These are phyloP conservation scores for Daldinia decipiens DNA, from an alignment of 495 filamentous ascomycete genomes.

Conservation along the genomic window DNA sequence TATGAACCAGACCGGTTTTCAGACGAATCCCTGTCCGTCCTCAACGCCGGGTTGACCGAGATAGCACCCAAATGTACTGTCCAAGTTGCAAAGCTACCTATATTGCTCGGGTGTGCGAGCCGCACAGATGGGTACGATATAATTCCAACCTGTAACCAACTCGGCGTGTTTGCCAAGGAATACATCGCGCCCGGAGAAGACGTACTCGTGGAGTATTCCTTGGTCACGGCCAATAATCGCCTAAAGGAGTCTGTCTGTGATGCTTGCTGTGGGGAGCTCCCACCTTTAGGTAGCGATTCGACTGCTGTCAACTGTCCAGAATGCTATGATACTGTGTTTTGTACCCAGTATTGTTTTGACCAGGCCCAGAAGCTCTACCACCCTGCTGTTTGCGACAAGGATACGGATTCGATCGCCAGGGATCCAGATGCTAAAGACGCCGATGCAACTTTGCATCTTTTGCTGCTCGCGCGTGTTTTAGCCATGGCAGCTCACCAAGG, in stretches of 20 bases:
- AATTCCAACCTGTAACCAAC: conserved; percentile 72
- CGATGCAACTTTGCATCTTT: conserved; percentile 79
- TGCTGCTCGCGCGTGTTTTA: conserved; percentile 80
- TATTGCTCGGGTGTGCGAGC: conserved; percentile 63
- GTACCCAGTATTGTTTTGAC: conserved; percentile 75
- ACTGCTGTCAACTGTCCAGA: conserved; percentile 71
- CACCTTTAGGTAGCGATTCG: conserved; percentile 60
- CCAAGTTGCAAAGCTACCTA: conserved; percentile 74
- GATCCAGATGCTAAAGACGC: conserved; percentile 77
- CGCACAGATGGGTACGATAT: conserved; percentile 56
- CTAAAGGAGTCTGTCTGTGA: conserved; percentile 85
- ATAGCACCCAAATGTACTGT: conserved; percentile 79
- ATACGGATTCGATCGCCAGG: conserved; percentile 82
- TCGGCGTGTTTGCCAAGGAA: conserved; percentile 87
- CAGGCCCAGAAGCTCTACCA: conserved; percentile 82
- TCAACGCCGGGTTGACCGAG: conserved; percentile 72
- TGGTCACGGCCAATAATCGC: conserved; percentile 84
- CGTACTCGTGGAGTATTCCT: conserved; percentile 80
- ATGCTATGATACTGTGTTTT: conserved; percentile 88
- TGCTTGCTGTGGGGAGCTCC: conserved; percentile 80
- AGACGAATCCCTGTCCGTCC: conserved; percentile 67
- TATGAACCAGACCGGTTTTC: conserved; percentile 88
- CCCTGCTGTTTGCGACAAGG: conserved; percentile 83
- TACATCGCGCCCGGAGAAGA: conserved; percentile 80
- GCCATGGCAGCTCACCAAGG: conserved; percentile 88